These are phyloP conservation scores for Penicillium sp. DNA, from an alignment of 2,329 filamentous ascomycete genomes.

Conservation along the genomic window DNA sequence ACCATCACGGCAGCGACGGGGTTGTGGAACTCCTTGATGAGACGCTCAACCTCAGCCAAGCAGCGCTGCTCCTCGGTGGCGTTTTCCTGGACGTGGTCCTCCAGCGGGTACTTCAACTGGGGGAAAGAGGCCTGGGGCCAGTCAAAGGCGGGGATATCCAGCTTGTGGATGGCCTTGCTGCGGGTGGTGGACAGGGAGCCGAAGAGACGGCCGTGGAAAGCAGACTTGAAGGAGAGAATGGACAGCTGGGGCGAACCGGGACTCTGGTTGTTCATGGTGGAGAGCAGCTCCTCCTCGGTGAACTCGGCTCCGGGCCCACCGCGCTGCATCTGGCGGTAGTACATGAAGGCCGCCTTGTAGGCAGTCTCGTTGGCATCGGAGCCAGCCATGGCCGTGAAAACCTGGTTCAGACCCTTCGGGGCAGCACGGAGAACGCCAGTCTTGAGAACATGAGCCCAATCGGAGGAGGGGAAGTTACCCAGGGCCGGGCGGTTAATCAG, in stretches of 20 bases:
- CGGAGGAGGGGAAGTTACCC: slow-evolving; percentile 83
- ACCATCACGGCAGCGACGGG: slow-evolving; percentile 79
- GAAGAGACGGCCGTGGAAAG: slow-evolving; percentile 88
- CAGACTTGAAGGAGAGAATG: slow-evolving; percentile 84
- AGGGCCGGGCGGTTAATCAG: slow-evolving; percentile 86
- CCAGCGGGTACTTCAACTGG: slow-evolving; percentile 78
- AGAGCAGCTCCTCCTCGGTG: slow-evolving; percentile 68
- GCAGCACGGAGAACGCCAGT: slow-evolving; percentile 74
- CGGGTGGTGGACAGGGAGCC: slow-evolving; percentile 83
- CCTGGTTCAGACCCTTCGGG: slow-evolving; percentile 67
- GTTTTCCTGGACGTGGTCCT: slow-evolving; percentile 76
- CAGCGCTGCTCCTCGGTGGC: slow-evolving; percentile 75
- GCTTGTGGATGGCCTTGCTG: slow-evolving; percentile 90
- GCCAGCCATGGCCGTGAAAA: slow-evolving; percentile 85
- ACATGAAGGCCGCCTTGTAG: slow-evolving; percentile 96
- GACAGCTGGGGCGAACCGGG: slow-evolving; percentile 77
- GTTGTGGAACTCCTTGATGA: slow-evolving; percentile 74
- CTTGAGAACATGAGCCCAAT: slow-evolving; percentile 77
- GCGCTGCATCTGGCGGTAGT: slow-evolving; percentile 75
- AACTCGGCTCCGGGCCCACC: slow-evolving; percentile 61
- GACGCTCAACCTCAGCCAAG: slow-evolving; percentile 76
- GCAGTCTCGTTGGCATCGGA: slow-evolving; percentile 93
- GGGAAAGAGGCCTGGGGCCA: slow-evolving; percentile 93
- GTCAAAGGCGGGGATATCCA: slow-evolving; percentile 92
- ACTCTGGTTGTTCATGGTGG: slow-evolving; percentile 75